phyloP scores from a whole-genome alignment of 2,329 filamentous ascomycete genomes.

The Phaeosphaeria sp. region DNA sequence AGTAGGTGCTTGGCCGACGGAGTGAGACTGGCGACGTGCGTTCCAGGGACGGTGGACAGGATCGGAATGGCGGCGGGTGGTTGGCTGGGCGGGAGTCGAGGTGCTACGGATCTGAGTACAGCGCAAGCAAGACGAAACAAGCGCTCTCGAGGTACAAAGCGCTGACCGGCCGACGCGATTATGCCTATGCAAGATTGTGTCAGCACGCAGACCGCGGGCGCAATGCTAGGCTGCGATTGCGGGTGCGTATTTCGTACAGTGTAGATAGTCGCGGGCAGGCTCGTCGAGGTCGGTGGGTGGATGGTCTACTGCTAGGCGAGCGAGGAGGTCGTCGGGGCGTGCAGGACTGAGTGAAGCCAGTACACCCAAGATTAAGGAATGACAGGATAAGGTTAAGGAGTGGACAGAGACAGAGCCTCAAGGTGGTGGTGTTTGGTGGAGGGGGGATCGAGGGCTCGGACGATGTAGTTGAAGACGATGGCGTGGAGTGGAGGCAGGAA shows the following conservation, averaged over 20 bases:
- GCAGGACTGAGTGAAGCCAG: conserved; percentile 40
- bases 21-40: conserved; percentile 29
- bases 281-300: conserved; percentile 17
- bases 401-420: conserved; percentile 47
- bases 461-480: conserved; percentile 16
- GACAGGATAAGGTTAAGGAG: conserved; percentile 41
- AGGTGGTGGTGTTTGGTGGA: conserved; percentile 36
- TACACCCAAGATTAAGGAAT: conserved; percentile 49
- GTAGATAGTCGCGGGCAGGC: conserved; percentile 14
- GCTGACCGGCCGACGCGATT: conserved; percentile 41
- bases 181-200: conserved; percentile 34
- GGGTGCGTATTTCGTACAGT: conserved; percentile 39
- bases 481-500: conserved; percentile 24
- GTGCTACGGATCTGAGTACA: conserved; percentile 42
- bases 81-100: conserved; percentile 28
- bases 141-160: conserved; percentile 45
- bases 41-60: conserved; percentile 29
- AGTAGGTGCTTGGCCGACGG: conserved; percentile 26
- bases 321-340: not conserved
- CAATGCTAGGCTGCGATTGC: not conserved
- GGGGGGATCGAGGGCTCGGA: conserved; percentile 36
- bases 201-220: conserved; percentile 38
- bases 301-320: not conserved
- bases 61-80: conserved; percentile 20
- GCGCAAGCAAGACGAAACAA: conserved; percentile 48